Percentiles rank a stretch among this genome's conserved stretches.
phyloP scores from a whole-genome alignment of 805 yeast genomes.

The Candida boleticola region DNA sequence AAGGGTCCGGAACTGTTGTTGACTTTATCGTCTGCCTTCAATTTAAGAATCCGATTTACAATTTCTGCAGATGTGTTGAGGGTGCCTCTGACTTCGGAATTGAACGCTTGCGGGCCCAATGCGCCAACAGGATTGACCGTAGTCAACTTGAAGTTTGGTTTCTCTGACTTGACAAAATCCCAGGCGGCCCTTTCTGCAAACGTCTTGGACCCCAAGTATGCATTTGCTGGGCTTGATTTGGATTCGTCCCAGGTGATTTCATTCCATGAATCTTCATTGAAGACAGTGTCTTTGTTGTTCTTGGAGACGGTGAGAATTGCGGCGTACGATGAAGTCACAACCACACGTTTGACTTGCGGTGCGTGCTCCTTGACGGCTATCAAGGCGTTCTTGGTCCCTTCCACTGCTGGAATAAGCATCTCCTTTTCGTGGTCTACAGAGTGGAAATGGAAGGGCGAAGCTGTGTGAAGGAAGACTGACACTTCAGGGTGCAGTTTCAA shows the following conservation, averaged over 20 bases:
- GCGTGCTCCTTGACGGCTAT: slow-evolving; percentile 44
- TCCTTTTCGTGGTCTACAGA: slow-evolving; percentile 47
- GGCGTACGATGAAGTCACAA: slow-evolving; percentile 1
- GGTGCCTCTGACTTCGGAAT: slow-evolving; percentile 8
- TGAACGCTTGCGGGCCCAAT: slow-evolving; percentile 23
- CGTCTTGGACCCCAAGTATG: slow-evolving; percentile 60
- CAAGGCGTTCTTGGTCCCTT: slow-evolving; percentile 53
- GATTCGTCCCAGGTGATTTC: slow-evolving; percentile 50
- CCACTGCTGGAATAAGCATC: slow-evolving; percentile 53
- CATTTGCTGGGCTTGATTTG: slow-evolving; percentile 35
- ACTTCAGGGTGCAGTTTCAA: slow-evolving; percentile 50
- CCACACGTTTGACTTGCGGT: slow-evolving; percentile 16
- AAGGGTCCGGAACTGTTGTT: slow-evolving; percentile 25
- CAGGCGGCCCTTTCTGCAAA: slow-evolving; percentile 63
- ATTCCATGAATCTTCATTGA: slow-evolving; percentile 52
- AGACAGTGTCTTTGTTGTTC: slow-evolving; percentile 25
- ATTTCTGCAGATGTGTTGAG: slow-evolving; percentile 28
- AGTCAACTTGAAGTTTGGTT: slow-evolving; percentile 41
- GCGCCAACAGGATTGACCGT: slow-evolving; percentile 22
- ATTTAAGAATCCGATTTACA: slow-evolving; percentile 16
- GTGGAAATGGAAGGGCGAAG: slow-evolving; percentile 54
- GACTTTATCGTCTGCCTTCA: slow-evolving; percentile 16
- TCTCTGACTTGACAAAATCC: slow-evolving; percentile 41
- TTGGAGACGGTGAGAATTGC: slow-evolving; percentile 12
- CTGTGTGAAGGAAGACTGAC: slow-evolving; percentile 56